Evolutionary conservation across 257 asterid species (phyloP), one percentile per base, ranked within the genome.

Genomic region (Solanum acaule): DNA sequence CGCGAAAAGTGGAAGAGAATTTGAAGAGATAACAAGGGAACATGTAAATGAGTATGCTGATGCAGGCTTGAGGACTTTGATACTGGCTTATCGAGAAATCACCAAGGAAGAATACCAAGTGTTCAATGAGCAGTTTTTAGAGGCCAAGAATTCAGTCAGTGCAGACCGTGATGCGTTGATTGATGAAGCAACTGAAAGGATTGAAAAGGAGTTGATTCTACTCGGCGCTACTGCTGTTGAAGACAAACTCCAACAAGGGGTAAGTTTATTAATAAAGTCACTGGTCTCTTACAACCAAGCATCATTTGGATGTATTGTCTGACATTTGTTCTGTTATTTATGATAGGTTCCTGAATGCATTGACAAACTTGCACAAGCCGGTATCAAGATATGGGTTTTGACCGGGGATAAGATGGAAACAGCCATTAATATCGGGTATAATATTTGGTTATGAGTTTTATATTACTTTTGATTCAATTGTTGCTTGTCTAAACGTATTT

Each of bases 181-280:
- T 81, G 99, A 97, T 88, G 94, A 93, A 40, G 95, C 90, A 46
- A 86, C 95, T 10, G 96, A 97, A 88, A 93, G 87, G 87, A 87
- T 97, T 22, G 99, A 97, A 83, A 94, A 92, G 37, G 98, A 95
- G 90, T 89, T 97, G 91, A 94, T 97, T 91, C 98, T 97, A 70
- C 93, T 97, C 3, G 99, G 99, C 37, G 99, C 99, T 13, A 97
- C 99, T 5, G 99, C 99, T n/a, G 98, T 97, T 49, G 99, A 97
- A 91, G 99, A 97, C 93, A 97, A 97, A 93, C 98, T 97, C 91
- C 99, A 97, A 92, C 92, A 92, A 86, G 99, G 99, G 96, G 99
- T 95, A 88, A 78, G 98, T 91, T 70, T 38, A 67, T 70, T 38
- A 67, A 40, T 68, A 5, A 38, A 84, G 49, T 46, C 84, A 72